Evolutionary conservation across 345 rosid genomes (phyloP), one percentile per base, ranked within the genome.

Genomic region (Camelina hispida): DNA sequence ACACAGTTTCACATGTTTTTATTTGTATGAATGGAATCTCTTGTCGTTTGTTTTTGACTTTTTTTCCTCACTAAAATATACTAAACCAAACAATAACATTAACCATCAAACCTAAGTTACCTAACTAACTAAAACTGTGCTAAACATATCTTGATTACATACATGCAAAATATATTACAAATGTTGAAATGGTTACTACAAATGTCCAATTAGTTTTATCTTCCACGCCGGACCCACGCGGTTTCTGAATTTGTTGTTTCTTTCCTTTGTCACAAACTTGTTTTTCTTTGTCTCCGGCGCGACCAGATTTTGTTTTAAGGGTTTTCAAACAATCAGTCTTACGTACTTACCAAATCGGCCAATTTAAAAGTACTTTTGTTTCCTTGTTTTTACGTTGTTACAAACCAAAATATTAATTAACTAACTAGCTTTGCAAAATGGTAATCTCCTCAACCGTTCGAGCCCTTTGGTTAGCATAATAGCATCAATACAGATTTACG

Each of bases 211-310:
- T 37, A 37, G 9, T 37, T 48, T 15, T 10, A 28, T 28, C 46
- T 69, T 55, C 62, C 30, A 68, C 14, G 0, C 52, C 7, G 79
- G 75, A 62, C 75, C 79, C 79, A 69, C 79, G 51, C 75, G 75
- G 64, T 69, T 76, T 69, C 51, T 17, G 52, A 25, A 5, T 76
- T 44, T 17, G 75, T 34, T 25, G 28, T 25, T 3, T 25, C 28
- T 25, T 76, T 47, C 61, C 43, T 76, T 54, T 61, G 73, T 60
- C 73, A 40, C 23, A 59, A 40, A 51, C 9, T 12, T 62, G 17
- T 55, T 40, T 22, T 23, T 46, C 47, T 22, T 58, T 37, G 52
- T 38, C 60, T 68, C 30, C 74, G 48, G 63, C 20, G 79, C 79
- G 69, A 54, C 74, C 56, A 32, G 68, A 42, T 32, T 52, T 58